Percentiles rank a stretch among this genome's conserved stretches.
Conservation (phyloP, 306 rosid species). For the Trifolium pratense region DNA sequence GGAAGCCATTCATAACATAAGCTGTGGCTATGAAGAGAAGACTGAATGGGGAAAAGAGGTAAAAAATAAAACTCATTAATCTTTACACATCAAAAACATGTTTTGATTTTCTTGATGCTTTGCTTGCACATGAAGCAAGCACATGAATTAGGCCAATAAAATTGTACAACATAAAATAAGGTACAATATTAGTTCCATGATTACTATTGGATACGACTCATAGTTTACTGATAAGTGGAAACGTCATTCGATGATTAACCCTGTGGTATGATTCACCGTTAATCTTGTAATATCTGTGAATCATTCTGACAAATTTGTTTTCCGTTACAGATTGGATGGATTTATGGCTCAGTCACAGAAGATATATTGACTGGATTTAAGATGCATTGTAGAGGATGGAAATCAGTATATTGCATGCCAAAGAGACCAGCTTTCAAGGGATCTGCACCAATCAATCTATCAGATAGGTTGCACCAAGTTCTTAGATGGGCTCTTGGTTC, state of each 20-base stretch:
- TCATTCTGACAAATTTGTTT: constrained; percentile 16
- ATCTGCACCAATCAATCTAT: constrained; percentile 59
- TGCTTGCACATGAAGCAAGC: neutral
- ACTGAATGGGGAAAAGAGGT: constrained; percentile 92
- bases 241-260: neutral
- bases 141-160: too few species aligned
- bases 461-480: constrained; percentile 63
- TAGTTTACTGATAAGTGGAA: neutral
- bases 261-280: neutral
- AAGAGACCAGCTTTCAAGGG: constrained; percentile 56
- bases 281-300: too few species aligned
- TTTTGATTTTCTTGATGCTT: constrained; percentile 35
- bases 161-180: too few species aligned
- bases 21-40: constrained; percentile 94
- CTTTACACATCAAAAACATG: constrained; percentile 6
- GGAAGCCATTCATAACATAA: constrained; percentile 96
- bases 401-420: constrained; percentile 61
- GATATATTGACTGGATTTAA: constrained; percentile 59
- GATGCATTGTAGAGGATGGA: constrained; percentile 69
- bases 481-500: constrained; percentile 63
- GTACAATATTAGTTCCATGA: constrained; percentile 2
- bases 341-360: constrained; percentile 57
- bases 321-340: constrained; percentile 57
- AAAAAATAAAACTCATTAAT: constrained; percentile 31
- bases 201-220: neutral